These are phyloP conservation scores for Pholiota microspora DNA, from an alignment of 768 basidiomycete species.

Conservation along the genomic window DNA sequence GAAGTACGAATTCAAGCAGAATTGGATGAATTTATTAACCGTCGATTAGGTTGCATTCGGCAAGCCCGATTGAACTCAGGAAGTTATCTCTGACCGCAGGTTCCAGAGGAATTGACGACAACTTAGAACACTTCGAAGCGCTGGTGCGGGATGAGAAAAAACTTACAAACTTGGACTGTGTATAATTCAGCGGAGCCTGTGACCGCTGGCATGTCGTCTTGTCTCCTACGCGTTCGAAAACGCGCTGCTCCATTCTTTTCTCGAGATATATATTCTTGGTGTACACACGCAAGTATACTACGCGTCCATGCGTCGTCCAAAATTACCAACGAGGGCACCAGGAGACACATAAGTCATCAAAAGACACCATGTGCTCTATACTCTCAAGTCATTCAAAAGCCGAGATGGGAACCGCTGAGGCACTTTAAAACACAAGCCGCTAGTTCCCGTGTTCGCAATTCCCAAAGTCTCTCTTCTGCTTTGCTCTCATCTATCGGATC, in stretches of 20 bases:
- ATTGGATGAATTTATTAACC: too few relatives aligned
- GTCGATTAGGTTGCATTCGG: too few relatives aligned
- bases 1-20: too few relatives aligned
- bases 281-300: conserved; percentile 2
- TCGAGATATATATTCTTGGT: neutral
- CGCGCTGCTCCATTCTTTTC: conserved; percentile 8
- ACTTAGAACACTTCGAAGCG: too few relatives aligned
- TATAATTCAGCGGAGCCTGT: neutral
- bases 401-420: conserved; percentile 14
- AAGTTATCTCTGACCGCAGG: too few relatives aligned
- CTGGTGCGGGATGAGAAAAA: neutral
- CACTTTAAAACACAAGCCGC: conserved; percentile 23
- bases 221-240: conserved; percentile 18
- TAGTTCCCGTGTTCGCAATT: conserved; percentile 17
- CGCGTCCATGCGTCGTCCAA: conserved; percentile 14
- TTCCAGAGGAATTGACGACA: too few relatives aligned
- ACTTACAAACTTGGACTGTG: neutral
- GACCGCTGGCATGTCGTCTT: conserved; percentile 14
- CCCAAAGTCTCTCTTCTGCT: conserved; percentile 13
- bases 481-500: conserved; percentile 18
- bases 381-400: conserved; percentile 17
- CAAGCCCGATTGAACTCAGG: too few relatives aligned
- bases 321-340: conserved; percentile 9
- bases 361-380: conserved; percentile 18
- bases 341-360: conserved; percentile 9